Evolutionary conservation across 495 filamentous ascomycete genomes (phyloP).

Genomic region (Beverwykella pulmonaria): DNA sequence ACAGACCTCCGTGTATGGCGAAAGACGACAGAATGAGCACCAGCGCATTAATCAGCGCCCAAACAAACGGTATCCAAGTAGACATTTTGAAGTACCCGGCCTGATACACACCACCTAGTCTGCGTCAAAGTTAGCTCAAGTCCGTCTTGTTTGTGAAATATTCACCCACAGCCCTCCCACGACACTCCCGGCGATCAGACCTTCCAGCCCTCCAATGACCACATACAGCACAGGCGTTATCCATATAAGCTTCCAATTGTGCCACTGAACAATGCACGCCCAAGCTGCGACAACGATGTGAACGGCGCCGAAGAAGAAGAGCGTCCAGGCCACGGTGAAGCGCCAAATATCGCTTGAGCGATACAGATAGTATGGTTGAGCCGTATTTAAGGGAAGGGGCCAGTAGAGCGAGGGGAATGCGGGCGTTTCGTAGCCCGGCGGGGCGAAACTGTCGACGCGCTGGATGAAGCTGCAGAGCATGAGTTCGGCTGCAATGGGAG

Average conservation of each 20-base stretch:
- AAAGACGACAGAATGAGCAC: constrained; percentile 93
- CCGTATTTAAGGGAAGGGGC: constrained; percentile 60
- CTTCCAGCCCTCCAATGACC: constrained; percentile 77
- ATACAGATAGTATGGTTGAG: constrained; percentile 69
- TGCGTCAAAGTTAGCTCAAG: constrained; percentile 44
- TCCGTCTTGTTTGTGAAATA: neutral
- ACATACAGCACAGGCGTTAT: constrained; percentile 74
- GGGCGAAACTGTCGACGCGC: constrained; percentile 54
- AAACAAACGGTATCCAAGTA: constrained; percentile 94
- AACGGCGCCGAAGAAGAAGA: constrained; percentile 67
- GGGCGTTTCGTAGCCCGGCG: constrained; percentile 70
- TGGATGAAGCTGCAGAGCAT: constrained; percentile 33
- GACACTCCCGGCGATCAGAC: constrained; percentile 81
- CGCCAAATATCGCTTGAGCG: constrained; percentile 81
- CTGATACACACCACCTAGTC: constrained; percentile 84
- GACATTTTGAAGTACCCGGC: constrained; percentile 91
- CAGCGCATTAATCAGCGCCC: constrained; percentile 87
- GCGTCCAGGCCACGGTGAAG: constrained; percentile 89
- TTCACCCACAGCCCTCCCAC: constrained; percentile 85
- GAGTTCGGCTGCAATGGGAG: neutral
- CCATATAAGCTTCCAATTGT: constrained; percentile 76
- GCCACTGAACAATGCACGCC: constrained; percentile 67
- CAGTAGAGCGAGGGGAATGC: constrained; percentile 88
- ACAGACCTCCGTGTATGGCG: constrained; percentile 92
- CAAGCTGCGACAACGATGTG: constrained; percentile 72